Base-by-base conservation (phyloP, 2,329 filamentous ascomycete species). In the Verticillium albo-atrum region DNA sequence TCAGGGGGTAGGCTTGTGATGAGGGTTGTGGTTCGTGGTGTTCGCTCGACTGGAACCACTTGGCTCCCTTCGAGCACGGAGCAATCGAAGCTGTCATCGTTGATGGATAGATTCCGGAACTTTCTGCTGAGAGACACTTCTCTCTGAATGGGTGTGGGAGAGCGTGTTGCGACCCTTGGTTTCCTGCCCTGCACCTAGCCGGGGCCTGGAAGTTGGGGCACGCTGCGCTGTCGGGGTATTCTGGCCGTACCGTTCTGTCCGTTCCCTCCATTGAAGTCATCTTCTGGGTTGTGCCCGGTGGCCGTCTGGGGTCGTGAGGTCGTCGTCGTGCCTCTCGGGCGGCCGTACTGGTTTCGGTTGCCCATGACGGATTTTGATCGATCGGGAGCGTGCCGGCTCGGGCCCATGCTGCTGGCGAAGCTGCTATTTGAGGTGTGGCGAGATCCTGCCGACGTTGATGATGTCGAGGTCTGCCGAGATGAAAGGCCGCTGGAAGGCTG, bases 331-430 rank as follows among this genome's bases (percentile, higher is more conserved):
- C 61, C 64, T 34, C 73, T 74, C 17, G 74, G 73, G 61, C 81
- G 75, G 59, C 76, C 69, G 67, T 79, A 81, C 58, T 79, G 75
- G 51, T 80, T 73, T 62, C 81, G 80, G 63, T 68, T 74, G 54
- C 73, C 77, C 26, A 75, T 74, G 64, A 83, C 74, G 35, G 84
- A 77, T 62, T 83, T 78, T 3, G 83, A 78, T 58, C 84, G 81
- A 70, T 78, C 73, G 5, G 73, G 64, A 6, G 75, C 72, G 15
- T 82, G 77, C 63, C 85, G 81, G 15, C 77, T 79, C 14, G 81
- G 78, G 1, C 86, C 85, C 28, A 86, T 71, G 66, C 83, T 88
- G 62, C 79, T 83, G 15, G 82, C 79, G 63, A 87, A 86, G 62
- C 76, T 79, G 63, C 75, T 79, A 57, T 27, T 55, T 15, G 54